Conservation (phyloP, 345 rosid genomes). For the Bretschneidera sinensis region DNA sequence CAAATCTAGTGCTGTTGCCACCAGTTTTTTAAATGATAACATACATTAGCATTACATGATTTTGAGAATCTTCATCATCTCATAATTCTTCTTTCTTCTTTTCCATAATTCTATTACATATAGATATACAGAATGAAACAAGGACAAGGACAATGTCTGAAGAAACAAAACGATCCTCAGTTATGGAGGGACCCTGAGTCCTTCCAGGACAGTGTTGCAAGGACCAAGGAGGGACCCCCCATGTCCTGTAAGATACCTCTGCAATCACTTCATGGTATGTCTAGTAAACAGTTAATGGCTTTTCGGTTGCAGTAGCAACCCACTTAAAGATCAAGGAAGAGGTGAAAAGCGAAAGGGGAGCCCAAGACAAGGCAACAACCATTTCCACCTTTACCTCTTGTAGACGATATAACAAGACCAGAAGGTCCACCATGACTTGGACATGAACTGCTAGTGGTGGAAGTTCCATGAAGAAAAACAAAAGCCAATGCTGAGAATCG, state of each 20-base stretch:
- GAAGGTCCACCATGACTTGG: conserved; percentile 22
- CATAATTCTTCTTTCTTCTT: too few relatives aligned
- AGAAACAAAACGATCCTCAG: conserved; percentile 1
- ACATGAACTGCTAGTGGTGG: conserved; percentile 10
- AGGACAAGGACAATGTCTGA: conserved; percentile 9
- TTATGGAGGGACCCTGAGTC: too few relatives aligned
- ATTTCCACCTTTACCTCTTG: conserved; percentile 11
- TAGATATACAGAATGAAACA: too few relatives aligned
- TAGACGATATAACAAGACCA: conserved; percentile 16
- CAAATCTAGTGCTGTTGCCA: too few relatives aligned
- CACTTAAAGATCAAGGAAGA: background rate
- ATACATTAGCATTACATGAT: background rate
- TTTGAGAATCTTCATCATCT: too few relatives aligned
- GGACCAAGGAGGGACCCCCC: background rate
- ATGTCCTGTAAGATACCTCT: background rate
- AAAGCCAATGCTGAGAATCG: conserved; percentile 17
- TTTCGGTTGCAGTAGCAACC: conserved; percentile 15
- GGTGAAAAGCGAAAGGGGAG: conserved; percentile 5
- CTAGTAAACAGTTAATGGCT: conserved; percentile 18
- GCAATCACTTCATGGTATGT: conserved; percentile 15
- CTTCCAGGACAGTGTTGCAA: too few relatives aligned
- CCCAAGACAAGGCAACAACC: conserved; percentile 10
- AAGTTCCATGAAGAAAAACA: conserved; percentile 11
- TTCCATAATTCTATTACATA: too few relatives aligned
- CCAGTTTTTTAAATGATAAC: too few relatives aligned